Conservation (phyloP, 805 yeast species). For the Candida pseudoglaebosa region DNA sequence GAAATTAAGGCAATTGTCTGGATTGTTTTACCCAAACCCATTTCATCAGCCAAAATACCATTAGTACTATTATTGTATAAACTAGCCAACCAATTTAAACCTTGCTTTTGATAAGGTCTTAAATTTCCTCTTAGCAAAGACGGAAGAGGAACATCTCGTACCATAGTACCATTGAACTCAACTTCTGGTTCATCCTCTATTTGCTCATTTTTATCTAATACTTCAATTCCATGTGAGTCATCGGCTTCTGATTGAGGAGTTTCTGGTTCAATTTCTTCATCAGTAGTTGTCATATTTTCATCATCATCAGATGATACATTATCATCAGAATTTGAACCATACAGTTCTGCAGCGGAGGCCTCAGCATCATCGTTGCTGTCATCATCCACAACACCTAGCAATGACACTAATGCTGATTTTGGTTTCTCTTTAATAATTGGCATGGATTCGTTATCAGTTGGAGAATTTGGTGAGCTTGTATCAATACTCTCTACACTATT, state of each 20-base stretch:
- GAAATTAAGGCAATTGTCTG: slow-evolving; percentile 87
- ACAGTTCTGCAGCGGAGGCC: slow-evolving; percentile 6
- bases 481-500: slow-evolving; percentile 17
- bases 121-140: slow-evolving; percentile 72
- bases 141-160: slow-evolving; percentile 72
- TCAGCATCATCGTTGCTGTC: slow-evolving; percentile 8
- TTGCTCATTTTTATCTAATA: slow-evolving; percentile 7
- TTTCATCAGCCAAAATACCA: slow-evolving; percentile 97
- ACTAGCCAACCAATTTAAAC: slow-evolving; percentile 95
- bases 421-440: slow-evolving; percentile 3
- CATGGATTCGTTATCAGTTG: slow-evolving; percentile 5
- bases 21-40: slow-evolving; percentile 97
- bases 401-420: slow-evolving; percentile 1
- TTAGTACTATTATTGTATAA: slow-evolving; percentile 88
- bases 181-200: slow-evolving; percentile 14
- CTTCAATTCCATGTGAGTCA: neutral
- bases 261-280: slow-evolving; percentile 28
- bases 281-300: slow-evolving; percentile 12
- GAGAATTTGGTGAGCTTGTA: slow-evolving; percentile 4
- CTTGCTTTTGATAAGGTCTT: slow-evolving; percentile 92
- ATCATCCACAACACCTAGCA: neutral
- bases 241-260: slow-evolving; percentile 24
- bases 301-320: slow-evolving; percentile 14
- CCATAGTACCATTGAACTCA: slow-evolving; percentile 40
- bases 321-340: slow-evolving; percentile 15